Percentiles rank a stretch among this genome's conserved stretches.
phyloP scores from a whole-genome alignment of 2,329 filamentous ascomycete genomes.

The Sclerotiophoma versabilis region DNA sequence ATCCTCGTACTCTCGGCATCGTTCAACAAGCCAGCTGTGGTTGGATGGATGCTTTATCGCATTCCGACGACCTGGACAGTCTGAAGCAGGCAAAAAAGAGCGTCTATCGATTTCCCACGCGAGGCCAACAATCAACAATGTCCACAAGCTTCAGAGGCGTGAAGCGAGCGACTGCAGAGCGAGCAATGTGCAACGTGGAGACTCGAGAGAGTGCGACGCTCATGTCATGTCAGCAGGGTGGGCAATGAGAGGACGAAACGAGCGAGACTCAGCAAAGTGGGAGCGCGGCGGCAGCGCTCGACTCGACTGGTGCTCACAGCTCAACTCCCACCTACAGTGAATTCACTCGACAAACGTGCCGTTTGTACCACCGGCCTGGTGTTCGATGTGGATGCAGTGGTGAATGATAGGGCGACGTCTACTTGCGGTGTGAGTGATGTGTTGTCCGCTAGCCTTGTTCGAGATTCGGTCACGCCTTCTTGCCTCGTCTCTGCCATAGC shows the following conservation, averaged over 20 bases:
- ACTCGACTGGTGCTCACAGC: slow-evolving; percentile 16
- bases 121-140: slow-evolving; percentile 23
- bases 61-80: slow-evolving; percentile 33
- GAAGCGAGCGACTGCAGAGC: slow-evolving; percentile 30
- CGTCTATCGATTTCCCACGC: slow-evolving; percentile 23
- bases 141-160: slow-evolving; percentile 20
- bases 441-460: slow-evolving; percentile 33
- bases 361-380: slow-evolving; percentile 43
- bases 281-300: slow-evolving; percentile 21
- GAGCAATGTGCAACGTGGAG: slow-evolving; percentile 48
- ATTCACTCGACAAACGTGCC: slow-evolving; percentile 46
- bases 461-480: slow-evolving; percentile 39
- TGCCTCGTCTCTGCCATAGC: slow-evolving; percentile 32
- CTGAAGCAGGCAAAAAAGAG: slow-evolving; percentile 15
- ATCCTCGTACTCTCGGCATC: slow-evolving; percentile 23
- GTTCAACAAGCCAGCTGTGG: slow-evolving; percentile 25
- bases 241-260: slow-evolving; percentile 29
- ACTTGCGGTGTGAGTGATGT: slow-evolving; percentile 50
- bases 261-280: slow-evolving; percentile 25
- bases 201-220: slow-evolving; percentile 45
- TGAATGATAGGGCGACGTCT: slow-evolving; percentile 39
- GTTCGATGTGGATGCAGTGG: slow-evolving; percentile 43
- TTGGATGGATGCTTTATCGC: slow-evolving; percentile 27
- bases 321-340: slow-evolving; percentile 20
- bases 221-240: slow-evolving; percentile 44